Evolutionary conservation across 1,139 yeast genomes (phyloP).

Genomic region (Meyerozyma smithsonii): DNA sequence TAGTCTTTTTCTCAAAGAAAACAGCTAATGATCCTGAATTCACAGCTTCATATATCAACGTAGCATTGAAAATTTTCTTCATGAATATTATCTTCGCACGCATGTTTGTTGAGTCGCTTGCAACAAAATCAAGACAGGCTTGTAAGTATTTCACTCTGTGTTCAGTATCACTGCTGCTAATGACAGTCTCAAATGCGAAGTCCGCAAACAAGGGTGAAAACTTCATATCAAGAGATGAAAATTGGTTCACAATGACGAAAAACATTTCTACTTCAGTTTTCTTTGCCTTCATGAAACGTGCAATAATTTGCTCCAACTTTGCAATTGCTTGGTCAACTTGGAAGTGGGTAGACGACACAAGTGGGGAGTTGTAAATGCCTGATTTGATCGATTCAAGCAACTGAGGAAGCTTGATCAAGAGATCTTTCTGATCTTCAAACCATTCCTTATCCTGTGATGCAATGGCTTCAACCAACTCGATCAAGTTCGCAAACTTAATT

Average conservation of each 20-base stretch:
- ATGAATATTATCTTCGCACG: slow-evolving; percentile 61
- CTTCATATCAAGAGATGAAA: slow-evolving; percentile 42
- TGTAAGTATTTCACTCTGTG: slow-evolving; percentile 49
- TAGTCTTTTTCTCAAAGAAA: slow-evolving; percentile 36
- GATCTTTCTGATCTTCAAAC: slow-evolving; percentile 51
- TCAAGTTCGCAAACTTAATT: slow-evolving; percentile 62
- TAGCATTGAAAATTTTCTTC: slow-evolving; percentile 61
- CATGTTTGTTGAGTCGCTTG: slow-evolving; percentile 37
- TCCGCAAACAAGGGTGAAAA: slow-evolving; percentile 50
- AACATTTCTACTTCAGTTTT: slow-evolving; percentile 30
- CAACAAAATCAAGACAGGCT: slow-evolving; percentile 46
- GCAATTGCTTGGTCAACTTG: slow-evolving; percentile 71
- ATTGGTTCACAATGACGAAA: slow-evolving; percentile 46
- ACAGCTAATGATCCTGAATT: slow-evolving; percentile 44
- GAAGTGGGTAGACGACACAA: slow-evolving; percentile 60
- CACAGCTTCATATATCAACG: slow-evolving; percentile 59
- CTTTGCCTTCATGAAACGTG: slow-evolving; percentile 40
- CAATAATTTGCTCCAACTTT: slow-evolving; percentile 54
- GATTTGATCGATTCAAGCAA: slow-evolving; percentile 42
- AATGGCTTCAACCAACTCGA: slow-evolving; percentile 59
- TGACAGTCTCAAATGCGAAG: slow-evolving; percentile 54
- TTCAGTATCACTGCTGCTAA: slow-evolving; percentile 44
- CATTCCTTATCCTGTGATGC: slow-evolving; percentile 53
- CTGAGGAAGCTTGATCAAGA: slow-evolving; percentile 43
- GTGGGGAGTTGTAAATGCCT: slow-evolving; percentile 36